phyloP scores from a whole-genome alignment of 306 rosid genomes.

The Alnus glutinosa region DNA sequence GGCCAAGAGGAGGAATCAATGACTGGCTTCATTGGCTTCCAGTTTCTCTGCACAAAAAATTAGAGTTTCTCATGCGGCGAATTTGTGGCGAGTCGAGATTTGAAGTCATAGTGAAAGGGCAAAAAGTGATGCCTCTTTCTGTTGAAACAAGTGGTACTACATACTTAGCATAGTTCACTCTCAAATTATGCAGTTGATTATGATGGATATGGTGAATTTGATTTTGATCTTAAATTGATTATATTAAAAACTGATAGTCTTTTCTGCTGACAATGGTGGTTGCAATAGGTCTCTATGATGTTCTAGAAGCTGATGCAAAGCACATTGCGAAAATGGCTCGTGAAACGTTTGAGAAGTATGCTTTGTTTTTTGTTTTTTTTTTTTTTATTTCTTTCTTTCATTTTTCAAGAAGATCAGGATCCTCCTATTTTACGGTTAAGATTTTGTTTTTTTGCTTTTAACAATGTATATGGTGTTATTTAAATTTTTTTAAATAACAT shows the following conservation, averaged over 20 bases:
- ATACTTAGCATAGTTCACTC: not conserved
- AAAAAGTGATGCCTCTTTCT: constrained; percentile 28
- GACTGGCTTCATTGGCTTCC: constrained; percentile 91
- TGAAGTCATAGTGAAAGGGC: constrained; percentile 19
- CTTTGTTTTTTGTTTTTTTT: no score
- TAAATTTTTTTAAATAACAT: no score
- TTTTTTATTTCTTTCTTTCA: not conserved
- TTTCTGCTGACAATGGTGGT: constrained; percentile 26
- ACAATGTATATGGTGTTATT: no score
- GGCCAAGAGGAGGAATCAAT: constrained; percentile 85
- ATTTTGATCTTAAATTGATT: not conserved
- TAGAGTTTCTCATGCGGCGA: constrained; percentile 40
- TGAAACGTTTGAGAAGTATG: constrained; percentile 61
- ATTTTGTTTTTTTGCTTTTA: no score
- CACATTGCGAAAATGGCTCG: constrained; percentile 72
- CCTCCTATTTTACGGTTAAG: no score
- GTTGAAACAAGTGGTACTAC: constrained; percentile 47
- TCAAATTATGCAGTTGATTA: not conserved
- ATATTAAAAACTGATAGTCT: not conserved
- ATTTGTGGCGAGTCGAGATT: constrained; percentile 31
- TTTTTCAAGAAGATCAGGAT: not conserved
- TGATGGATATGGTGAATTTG: not conserved
- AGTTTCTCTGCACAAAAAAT: constrained; percentile 61
- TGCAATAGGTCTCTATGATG: constrained; percentile 50
- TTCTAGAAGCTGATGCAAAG: constrained; percentile 81